Evolutionary conservation across 2,329 filamentous ascomycete species (phyloP).

Genomic region (Thielaviopsis punctulata): DNA sequence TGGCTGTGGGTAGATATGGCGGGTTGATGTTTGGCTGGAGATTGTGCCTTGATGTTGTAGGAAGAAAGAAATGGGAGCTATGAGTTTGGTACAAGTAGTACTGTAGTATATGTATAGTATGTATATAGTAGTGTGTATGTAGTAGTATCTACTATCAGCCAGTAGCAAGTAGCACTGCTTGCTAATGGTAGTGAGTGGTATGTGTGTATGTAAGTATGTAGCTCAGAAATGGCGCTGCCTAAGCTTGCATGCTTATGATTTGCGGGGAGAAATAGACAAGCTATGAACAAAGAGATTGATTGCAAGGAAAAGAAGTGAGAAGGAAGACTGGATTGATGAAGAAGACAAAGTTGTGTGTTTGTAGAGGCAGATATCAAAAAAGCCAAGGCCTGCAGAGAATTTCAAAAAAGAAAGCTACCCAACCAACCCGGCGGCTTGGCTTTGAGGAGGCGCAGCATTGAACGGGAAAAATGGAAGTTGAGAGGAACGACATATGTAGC

Average conservation of each 20-base stretch:
- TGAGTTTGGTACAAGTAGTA: not conserved
- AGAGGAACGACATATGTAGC: not conserved
- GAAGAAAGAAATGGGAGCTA: not conserved
- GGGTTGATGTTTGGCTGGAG: not conserved
- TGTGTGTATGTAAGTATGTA: too few species aligned
- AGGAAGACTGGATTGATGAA: not conserved
- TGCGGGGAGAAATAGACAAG: not conserved
- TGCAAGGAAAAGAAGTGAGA: not conserved
- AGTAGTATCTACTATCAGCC: not conserved
- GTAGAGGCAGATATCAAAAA: not conserved
- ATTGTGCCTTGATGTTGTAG: not conserved
- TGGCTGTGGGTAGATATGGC: constrained; percentile 17
- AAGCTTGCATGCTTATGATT: too few species aligned
- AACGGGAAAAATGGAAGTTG: not conserved
- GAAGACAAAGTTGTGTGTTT: not conserved
- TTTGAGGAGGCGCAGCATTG: not conserved
- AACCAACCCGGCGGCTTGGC: not conserved
- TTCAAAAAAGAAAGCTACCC: not conserved
- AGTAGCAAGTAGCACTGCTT: not conserved
- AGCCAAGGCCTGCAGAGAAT: too few species aligned
- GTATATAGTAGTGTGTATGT: not conserved
- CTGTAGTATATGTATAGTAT: not conserved
- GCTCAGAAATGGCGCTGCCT: too few species aligned
- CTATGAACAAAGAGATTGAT: too few species aligned
- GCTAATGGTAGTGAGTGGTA: too few species aligned